Conservation (phyloP, 2,329 filamentous ascomycete genomes). For the Dothideomycetidae sp. region DNA sequence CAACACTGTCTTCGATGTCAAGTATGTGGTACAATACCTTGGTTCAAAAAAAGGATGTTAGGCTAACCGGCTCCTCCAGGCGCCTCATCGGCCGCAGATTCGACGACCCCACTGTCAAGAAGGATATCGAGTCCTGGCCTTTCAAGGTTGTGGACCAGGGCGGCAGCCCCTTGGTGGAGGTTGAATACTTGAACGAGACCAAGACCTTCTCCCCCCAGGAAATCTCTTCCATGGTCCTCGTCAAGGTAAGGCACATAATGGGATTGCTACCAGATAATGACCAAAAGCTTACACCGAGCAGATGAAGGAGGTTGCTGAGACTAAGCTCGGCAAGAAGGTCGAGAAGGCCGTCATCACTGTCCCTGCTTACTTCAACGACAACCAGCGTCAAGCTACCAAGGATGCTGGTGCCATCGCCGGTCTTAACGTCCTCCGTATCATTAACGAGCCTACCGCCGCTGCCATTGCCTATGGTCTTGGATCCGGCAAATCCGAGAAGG, state of each 20-base stretch:
- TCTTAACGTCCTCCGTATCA: slow-evolving; percentile 98
- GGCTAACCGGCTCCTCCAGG: slow-evolving; percentile 20
- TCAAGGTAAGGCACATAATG: slow-evolving; percentile 53
- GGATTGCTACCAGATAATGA: neutral
- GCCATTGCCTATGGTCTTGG: slow-evolving; percentile 98
- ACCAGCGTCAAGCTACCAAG: slow-evolving; percentile 98
- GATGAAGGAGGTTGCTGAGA: slow-evolving; percentile 99
- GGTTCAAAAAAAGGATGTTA: neutral
- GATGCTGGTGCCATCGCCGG: slow-evolving; percentile 95
- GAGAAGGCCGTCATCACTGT: slow-evolving; percentile 98
- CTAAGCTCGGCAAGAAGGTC: slow-evolving; percentile 96
- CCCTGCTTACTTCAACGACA: slow-evolving; percentile 99
- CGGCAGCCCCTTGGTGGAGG: slow-evolving; percentile 81
- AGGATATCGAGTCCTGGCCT: slow-evolving; percentile 97
- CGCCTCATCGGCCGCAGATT: slow-evolving; percentile 94
- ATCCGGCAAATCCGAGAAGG: slow-evolving; percentile 78
- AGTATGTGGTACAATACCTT: slow-evolving; percentile 25
- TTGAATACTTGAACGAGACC: slow-evolving; percentile 86
- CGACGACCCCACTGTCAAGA: slow-evolving; percentile 93
- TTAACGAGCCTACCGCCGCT: slow-evolving; percentile 98
- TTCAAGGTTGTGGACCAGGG: slow-evolving; percentile 93
- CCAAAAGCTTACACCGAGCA: neutral
- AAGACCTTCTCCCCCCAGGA: slow-evolving; percentile 97
- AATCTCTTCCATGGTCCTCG: slow-evolving; percentile 96
- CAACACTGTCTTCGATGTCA: slow-evolving; percentile 99